phyloP scores from a whole-genome alignment of 192 early-diverging fungal species.

The Geranomyces variabilis region DNA sequence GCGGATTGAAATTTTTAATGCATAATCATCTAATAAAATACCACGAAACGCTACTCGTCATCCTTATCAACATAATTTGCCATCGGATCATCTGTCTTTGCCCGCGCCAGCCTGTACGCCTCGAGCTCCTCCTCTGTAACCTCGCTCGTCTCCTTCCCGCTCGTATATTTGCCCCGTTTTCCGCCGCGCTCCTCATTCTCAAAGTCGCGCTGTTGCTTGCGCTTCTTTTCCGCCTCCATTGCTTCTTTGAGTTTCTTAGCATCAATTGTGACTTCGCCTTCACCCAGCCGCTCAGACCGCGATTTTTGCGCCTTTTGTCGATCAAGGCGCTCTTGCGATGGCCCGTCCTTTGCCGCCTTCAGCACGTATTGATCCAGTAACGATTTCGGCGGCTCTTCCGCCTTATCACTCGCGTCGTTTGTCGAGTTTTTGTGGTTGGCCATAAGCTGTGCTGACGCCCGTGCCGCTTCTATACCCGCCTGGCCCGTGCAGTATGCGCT shows the following conservation, averaged over 20 bases:
- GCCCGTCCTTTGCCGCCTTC: slow-evolving; percentile 34
- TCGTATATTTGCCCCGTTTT: slow-evolving; percentile 39
- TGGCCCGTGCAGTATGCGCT: slow-evolving; percentile 91
- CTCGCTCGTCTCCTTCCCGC: slow-evolving; percentile 32
- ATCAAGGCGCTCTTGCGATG: slow-evolving; percentile 35
- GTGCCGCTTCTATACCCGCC: slow-evolving; percentile 73
- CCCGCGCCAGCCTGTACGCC: slow-evolving; percentile 58
- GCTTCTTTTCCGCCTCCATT: slow-evolving; percentile 50
- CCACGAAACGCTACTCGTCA: slow-evolving; percentile 19
- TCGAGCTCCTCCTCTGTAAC: slow-evolving; percentile 72
- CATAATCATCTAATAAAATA: no score
- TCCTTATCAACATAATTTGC: slow-evolving; percentile 54
- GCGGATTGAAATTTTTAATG: no score
- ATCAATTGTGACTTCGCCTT: slow-evolving; percentile 64
- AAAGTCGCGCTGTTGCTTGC: slow-evolving; percentile 20
- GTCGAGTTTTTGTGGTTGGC: not conserved
- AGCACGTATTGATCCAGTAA: slow-evolving; percentile 44
- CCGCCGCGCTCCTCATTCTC: slow-evolving; percentile 5
- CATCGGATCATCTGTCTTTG: slow-evolving; percentile 65
- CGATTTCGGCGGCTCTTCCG: slow-evolving; percentile 14
- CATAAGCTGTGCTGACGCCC: slow-evolving; percentile 44
- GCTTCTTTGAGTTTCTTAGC: slow-evolving; percentile 55
- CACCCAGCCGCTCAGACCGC: slow-evolving; percentile 49
- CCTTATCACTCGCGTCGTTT: not conserved
- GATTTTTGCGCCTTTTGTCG: slow-evolving; percentile 32